These are phyloP conservation scores for Jackrogersella multiformis DNA, from an alignment of 495 filamentous ascomycete genomes.

Conservation along the genomic window DNA sequence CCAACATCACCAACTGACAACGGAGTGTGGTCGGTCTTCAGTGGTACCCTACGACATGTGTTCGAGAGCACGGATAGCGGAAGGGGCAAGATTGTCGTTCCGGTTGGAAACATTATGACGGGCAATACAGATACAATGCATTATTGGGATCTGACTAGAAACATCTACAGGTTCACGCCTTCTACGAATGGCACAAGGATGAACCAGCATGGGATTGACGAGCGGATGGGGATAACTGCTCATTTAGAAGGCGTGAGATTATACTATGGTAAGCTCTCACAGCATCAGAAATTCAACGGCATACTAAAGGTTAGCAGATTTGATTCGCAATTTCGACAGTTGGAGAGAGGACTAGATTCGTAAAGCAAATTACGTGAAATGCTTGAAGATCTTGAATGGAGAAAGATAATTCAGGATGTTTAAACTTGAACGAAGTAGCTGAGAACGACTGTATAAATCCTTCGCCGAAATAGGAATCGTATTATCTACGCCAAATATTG, in stretches of 20 bases:
- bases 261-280: conserved; percentile 45
- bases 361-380: background rate
- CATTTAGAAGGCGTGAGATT: conserved; percentile 64
- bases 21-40: conserved; percentile 20
- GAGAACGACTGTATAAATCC: too few relatives aligned
- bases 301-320: conserved; percentile 16
- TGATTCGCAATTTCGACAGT: conserved; percentile 31
- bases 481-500: too few relatives aligned
- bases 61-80: conserved; percentile 62
- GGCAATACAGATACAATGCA: conserved; percentile 71
- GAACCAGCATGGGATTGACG: conserved; percentile 66
- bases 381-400: too few relatives aligned
- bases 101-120: conserved; percentile 69
- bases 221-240: conserved; percentile 60
- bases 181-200: conserved; percentile 56
- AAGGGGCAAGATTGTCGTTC: conserved; percentile 64
- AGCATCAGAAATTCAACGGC: background rate
- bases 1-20: conserved; percentile 29
- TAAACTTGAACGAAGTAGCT: too few relatives aligned
- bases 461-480: too few relatives aligned
- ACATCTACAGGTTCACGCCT: conserved; percentile 68
- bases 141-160: conserved; percentile 67
- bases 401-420: too few relatives aligned
- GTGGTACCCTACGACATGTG: conserved; percentile 24
- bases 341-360: conserved; percentile 19